phyloP scores from a whole-genome alignment of 2,329 filamentous ascomycete species.

The Aspergillus unguis region DNA sequence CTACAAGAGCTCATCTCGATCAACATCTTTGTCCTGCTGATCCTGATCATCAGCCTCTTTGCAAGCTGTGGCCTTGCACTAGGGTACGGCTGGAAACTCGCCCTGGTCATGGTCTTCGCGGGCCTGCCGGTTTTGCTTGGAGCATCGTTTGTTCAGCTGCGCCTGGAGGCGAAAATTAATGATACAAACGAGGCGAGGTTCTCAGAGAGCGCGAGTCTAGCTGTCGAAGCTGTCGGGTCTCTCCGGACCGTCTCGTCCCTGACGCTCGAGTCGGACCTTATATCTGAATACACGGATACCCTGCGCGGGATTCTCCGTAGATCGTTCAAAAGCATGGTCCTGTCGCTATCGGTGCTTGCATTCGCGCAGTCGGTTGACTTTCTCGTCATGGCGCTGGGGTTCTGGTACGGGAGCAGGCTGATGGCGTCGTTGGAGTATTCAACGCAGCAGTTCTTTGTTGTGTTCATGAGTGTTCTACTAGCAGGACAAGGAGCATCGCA shows the following conservation, averaged over 20 bases:
- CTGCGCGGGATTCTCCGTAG: slow-evolving; percentile 29
- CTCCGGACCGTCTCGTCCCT: slow-evolving; percentile 50
- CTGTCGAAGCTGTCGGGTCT: slow-evolving; percentile 46
- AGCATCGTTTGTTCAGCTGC: slow-evolving; percentile 48
- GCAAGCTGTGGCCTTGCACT: slow-evolving; percentile 49
- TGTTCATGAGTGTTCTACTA: slow-evolving; percentile 44
- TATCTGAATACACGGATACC: too few relatives aligned
- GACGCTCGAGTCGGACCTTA: slow-evolving; percentile 37
- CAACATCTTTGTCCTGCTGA: slow-evolving; percentile 49
- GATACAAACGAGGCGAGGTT: slow-evolving; percentile 23
- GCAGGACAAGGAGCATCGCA: slow-evolving; percentile 26
- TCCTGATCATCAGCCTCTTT: slow-evolving; percentile 47
- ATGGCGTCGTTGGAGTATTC: too few relatives aligned
- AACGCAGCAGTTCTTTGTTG: slow-evolving; percentile 38
- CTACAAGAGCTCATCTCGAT: slow-evolving; percentile 47
- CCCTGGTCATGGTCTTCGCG: slow-evolving; percentile 47
- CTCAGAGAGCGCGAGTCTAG: slow-evolving; percentile 43
- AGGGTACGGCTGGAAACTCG: slow-evolving; percentile 50
- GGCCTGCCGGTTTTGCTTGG: slow-evolving; percentile 46
- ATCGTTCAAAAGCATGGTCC: slow-evolving; percentile 22
- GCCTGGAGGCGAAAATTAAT: slow-evolving; percentile 39
- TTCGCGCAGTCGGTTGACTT: slow-evolving; percentile 27
- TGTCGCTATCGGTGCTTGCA: slow-evolving; percentile 24
- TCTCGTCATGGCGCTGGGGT: slow-evolving; percentile 28
- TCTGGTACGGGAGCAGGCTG: slow-evolving; percentile 39